Conservation (phyloP, 352 stramenopile species). For the Phytopythium boreale region DNA sequence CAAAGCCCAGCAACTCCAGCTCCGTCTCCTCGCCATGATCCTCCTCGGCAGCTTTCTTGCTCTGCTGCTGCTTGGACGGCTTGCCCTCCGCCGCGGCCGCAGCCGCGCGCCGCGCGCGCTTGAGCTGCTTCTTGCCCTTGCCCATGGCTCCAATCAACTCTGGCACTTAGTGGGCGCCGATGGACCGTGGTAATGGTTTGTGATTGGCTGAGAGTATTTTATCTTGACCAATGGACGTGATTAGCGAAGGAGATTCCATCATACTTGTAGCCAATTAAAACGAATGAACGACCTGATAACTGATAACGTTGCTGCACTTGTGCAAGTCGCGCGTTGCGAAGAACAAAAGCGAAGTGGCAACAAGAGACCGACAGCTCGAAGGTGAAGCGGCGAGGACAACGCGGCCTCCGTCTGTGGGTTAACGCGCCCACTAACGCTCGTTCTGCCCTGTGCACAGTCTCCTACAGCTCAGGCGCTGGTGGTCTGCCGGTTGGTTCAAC, state of each 20-base stretch:
- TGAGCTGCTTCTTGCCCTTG: slow-evolving; percentile 41
- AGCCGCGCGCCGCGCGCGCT: slow-evolving; percentile 15
- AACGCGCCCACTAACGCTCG: neutral
- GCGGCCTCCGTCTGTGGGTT: neutral
- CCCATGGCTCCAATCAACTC: slow-evolving; percentile 19
- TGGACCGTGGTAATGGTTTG: neutral
- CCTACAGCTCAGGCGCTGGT: neutral
- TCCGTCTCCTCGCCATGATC: slow-evolving; percentile 32
- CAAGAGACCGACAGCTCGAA: neutral
- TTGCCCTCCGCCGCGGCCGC: slow-evolving; percentile 10
- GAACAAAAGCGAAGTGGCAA: neutral
- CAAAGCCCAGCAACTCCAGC: slow-evolving; percentile 47
- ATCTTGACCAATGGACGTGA: neutral
- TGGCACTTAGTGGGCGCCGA: neutral
- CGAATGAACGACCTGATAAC: neutral
- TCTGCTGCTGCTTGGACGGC: slow-evolving; percentile 26
- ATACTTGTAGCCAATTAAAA: slow-evolving; percentile 6
- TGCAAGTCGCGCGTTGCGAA: neutral
- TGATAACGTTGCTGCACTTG: neutral
- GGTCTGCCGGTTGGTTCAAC: neutral
- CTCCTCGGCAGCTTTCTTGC: slow-evolving; percentile 25
- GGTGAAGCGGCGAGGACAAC: neutral
- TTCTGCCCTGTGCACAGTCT: neutral
- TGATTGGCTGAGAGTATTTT: neutral
- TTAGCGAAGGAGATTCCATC: neutral